Conservation (phyloP, 345 rosid species). For the Microcos paniculata region DNA sequence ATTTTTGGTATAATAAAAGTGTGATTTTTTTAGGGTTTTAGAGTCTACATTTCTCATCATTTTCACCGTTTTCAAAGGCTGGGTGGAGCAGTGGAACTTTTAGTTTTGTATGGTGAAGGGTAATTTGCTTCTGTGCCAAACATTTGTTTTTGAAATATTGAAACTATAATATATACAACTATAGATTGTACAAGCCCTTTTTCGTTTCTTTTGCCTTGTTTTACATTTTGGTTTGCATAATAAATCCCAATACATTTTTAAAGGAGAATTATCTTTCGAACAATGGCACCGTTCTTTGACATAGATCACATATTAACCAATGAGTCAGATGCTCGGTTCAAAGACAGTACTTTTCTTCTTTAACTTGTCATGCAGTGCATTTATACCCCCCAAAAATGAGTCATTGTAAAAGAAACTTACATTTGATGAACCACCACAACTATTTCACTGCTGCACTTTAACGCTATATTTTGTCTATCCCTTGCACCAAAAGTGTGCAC, state of each 20-base stretch:
- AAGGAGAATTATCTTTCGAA: no score
- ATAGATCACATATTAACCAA: no score
- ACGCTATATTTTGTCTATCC: no score
- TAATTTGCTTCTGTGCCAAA: neutral
- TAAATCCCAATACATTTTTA: neutral
- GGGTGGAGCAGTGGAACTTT: neutral
- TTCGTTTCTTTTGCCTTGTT: neutral
- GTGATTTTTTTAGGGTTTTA: conserved; percentile 30
- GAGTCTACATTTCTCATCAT: neutral
- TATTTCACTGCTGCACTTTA: no score
- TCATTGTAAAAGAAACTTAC: no score
- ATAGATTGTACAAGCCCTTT: neutral
- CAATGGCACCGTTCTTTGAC: no score
- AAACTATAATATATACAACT: neutral
- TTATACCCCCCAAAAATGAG: no score
- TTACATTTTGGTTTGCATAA: neutral
- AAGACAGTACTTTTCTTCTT: no score
- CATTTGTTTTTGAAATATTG: neutral
- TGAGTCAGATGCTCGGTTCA: no score
- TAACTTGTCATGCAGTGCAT: no score
- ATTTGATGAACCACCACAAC: no score
- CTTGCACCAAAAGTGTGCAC: no score
- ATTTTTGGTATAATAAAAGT: conserved; percentile 35
- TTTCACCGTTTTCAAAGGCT: neutral
- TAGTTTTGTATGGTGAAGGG: neutral